Evolutionary conservation across 2,329 filamentous ascomycete species (phyloP).

Genomic region (Monilinia polystroma): DNA sequence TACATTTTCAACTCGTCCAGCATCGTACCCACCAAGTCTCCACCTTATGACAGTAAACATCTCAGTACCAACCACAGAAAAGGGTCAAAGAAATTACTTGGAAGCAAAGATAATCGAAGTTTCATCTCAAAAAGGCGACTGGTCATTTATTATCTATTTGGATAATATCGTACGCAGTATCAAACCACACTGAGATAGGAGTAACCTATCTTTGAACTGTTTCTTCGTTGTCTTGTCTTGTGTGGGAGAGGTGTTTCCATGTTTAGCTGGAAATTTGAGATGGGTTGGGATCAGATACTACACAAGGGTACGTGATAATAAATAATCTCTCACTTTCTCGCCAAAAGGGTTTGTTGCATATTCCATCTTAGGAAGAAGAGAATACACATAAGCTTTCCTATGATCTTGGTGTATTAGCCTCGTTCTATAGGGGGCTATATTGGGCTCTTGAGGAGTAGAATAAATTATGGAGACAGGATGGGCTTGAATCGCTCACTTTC

Average conservation of each 20-base stretch:
- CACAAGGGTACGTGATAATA: background rate
- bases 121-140: background rate
- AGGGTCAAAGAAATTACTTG: background rate
- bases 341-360: background rate
- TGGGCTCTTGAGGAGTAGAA: background rate
- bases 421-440: background rate
- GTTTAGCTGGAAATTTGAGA: background rate
- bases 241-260: background rate
- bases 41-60: background rate
- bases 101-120: background rate
- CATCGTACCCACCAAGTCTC: background rate
- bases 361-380: background rate
- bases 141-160: too few species aligned
- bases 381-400: background rate
- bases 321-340: background rate
- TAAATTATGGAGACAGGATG: too few species aligned
- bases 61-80: background rate
- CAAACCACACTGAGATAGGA: background rate
- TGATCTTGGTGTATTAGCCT: background rate
- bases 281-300: background rate
- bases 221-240: background rate
- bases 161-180: background rate
- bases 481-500: too few species aligned
- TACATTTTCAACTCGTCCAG: background rate
- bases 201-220: background rate